phyloP scores from a whole-genome alignment of 2,329 filamentous ascomycete species.

The Fusarium mangiferae region DNA sequence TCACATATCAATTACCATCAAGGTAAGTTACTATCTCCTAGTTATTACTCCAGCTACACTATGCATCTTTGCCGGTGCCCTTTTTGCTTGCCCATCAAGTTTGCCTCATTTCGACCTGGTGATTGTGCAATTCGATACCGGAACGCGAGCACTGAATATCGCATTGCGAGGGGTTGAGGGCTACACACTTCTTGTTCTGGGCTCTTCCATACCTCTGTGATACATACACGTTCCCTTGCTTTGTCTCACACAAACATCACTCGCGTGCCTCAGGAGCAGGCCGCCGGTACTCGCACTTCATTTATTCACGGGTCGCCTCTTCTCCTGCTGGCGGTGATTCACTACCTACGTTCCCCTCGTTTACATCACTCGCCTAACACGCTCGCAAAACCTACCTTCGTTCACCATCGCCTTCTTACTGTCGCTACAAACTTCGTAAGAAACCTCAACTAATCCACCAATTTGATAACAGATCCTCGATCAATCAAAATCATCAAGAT shows the following conservation, averaged over 20 bases:
- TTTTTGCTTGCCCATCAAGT: conserved; percentile 1
- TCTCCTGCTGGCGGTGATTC: conserved; percentile 23
- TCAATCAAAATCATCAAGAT: conserved; percentile 54
- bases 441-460: conserved; percentile 18
- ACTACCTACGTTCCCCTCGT: conserved; percentile 8
- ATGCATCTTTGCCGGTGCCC: neutral
- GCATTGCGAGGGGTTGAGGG: conserved; percentile 29
- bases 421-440: conserved; percentile 7
- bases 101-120: conserved; percentile 12
- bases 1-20: conserved; percentile 34
- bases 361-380: conserved; percentile 3
- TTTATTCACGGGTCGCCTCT: conserved; percentile 22
- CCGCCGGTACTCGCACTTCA: conserved; percentile 12
- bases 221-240: conserved; percentile 40
- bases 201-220: conserved; percentile 35
- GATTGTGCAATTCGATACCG: conserved; percentile 4
- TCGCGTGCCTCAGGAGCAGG: conserved; percentile 15
- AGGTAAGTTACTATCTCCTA: conserved; percentile 16
- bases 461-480: conserved; percentile 27
- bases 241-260: conserved; percentile 48
- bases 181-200: conserved; percentile 27
- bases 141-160: conserved; percentile 20
- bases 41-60: neutral
- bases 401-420: conserved; percentile 7
- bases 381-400: conserved; percentile 15